A percentile compares a stretch with the other conserved stretches of the same genome.
Conservation (phyloP, 768 basidiomycete genomes). For the Pleurotus ostreatus region DNA sequence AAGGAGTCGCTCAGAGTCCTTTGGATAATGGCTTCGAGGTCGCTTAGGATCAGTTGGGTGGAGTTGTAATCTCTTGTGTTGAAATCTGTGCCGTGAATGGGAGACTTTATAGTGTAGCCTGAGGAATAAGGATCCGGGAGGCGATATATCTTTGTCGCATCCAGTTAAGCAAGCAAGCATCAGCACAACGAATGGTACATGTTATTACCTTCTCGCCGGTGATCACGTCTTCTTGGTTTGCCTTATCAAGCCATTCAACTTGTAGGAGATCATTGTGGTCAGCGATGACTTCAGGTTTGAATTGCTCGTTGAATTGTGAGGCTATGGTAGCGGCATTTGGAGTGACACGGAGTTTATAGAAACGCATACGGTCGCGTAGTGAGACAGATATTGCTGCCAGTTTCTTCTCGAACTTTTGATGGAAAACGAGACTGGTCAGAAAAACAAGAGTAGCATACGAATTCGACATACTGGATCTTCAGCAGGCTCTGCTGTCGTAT, state of each 20-base stretch:
- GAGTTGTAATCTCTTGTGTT: constrained; percentile 79
- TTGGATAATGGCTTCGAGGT: constrained; percentile 69
- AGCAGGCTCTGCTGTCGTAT: constrained; percentile 39
- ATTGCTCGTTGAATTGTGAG: constrained; percentile 76
- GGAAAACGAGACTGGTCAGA: neutral
- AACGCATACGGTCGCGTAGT: constrained; percentile 78
- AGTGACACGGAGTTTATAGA: constrained; percentile 78
- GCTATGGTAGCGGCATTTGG: constrained; percentile 68
- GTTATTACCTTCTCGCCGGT: constrained; percentile 66
- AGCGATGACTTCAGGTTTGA: constrained; percentile 80
- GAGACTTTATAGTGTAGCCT: constrained; percentile 77
- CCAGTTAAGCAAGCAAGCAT: neutral
- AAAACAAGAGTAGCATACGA: neutral
- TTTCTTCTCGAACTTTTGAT: constrained; percentile 66
- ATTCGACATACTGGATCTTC: constrained; percentile 56
- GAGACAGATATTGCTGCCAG: constrained; percentile 68
- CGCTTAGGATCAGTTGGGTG: constrained; percentile 65
- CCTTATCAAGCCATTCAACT: constrained; percentile 76
- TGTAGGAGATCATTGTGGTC: constrained; percentile 81
- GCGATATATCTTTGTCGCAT: constrained; percentile 51
- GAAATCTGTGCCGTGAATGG: constrained; percentile 77
- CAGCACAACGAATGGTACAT: neutral
- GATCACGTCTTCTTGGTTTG: constrained; percentile 45
- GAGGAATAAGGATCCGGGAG: constrained; percentile 64
- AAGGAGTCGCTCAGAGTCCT: constrained; percentile 59